Conservation (phyloP, 2,329 filamentous ascomycete genomes). For the Ustulina deusta region DNA sequence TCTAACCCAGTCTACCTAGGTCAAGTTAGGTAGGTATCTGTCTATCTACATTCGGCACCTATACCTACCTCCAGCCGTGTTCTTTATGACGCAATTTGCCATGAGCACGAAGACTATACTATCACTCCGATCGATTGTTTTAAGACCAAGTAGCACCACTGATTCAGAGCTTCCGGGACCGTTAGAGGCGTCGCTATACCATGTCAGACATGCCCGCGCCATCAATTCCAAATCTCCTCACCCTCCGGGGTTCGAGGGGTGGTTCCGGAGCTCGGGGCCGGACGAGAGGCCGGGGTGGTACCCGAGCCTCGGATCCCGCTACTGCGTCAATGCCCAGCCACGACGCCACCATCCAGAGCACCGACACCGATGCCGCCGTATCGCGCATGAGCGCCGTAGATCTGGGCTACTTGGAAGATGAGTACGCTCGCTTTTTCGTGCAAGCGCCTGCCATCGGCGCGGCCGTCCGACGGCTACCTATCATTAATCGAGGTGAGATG, state of each 20-base stretch:
- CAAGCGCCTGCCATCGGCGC: slow-evolving; percentile 56
- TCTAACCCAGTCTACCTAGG: background rate
- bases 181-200: slow-evolving; percentile 5
- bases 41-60: background rate
- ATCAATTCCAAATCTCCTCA: slow-evolving; percentile 83
- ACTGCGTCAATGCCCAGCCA: slow-evolving; percentile 56
- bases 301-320: slow-evolving; percentile 32
- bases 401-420: slow-evolving; percentile 85
- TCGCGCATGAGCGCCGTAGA: slow-evolving; percentile 90
- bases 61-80: background rate
- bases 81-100: too few relatives aligned
- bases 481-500: slow-evolving; percentile 87
- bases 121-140: background rate
- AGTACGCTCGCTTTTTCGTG: slow-evolving; percentile 79
- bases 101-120: background rate
- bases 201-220: slow-evolving; percentile 71
- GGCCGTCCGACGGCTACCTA: slow-evolving; percentile 77
- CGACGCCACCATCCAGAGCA: slow-evolving; percentile 85
- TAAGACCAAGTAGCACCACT: background rate
- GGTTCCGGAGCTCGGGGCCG: slow-evolving; percentile 53
- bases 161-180: background rate
- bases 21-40: background rate
- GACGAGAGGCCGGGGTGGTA: slow-evolving; percentile 47
- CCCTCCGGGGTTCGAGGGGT: slow-evolving; percentile 62
- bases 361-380: slow-evolving; percentile 90